These are phyloP conservation scores for Spathaspora jeffriesii DNA, from an alignment of 1,139 yeast species.

Conservation along the genomic window DNA sequence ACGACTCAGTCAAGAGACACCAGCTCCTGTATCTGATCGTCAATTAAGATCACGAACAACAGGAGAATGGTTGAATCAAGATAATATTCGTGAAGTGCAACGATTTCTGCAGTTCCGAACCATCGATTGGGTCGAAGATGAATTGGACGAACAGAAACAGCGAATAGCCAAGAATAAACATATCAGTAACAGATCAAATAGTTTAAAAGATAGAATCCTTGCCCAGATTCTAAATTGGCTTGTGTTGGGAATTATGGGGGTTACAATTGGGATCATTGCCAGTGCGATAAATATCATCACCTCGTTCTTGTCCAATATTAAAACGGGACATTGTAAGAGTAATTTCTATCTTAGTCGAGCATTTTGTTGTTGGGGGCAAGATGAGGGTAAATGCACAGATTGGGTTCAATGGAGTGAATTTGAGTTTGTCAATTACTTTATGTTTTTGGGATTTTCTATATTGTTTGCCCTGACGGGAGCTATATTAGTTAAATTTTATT, in stretches of 20 bases:
- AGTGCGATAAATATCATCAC: slow-evolving; percentile 80
- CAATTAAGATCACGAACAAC: slow-evolving; percentile 14
- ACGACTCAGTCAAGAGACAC: slow-evolving; percentile 1
- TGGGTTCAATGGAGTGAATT: slow-evolving; percentile 61
- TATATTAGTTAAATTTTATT: slow-evolving; percentile 63
- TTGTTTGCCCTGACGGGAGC: slow-evolving; percentile 68
- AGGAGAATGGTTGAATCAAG: slow-evolving; percentile 44
- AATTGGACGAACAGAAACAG: slow-evolving; percentile 52
- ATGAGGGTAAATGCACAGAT: slow-evolving; percentile 43
- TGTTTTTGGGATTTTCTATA: slow-evolving; percentile 62
- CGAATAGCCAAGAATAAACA: slow-evolving; percentile 24
- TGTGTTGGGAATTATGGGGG: slow-evolving; percentile 73
- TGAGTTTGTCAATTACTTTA: slow-evolving; percentile 49
- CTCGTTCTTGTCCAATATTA: slow-evolving; percentile 80
- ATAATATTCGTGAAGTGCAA: slow-evolving; percentile 33
- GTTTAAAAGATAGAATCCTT: slow-evolving; percentile 26
- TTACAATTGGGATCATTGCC: slow-evolving; percentile 79
- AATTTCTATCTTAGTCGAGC: slow-evolving; percentile 71
- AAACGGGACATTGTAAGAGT: slow-evolving; percentile 73
- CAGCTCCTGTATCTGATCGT: not conserved
- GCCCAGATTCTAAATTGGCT: slow-evolving; percentile 72
- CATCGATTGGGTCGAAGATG: slow-evolving; percentile 87
- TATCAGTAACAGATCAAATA: slow-evolving; percentile 13
- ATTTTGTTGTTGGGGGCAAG: slow-evolving; percentile 81
- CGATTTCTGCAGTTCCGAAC: slow-evolving; percentile 64